These are phyloP conservation scores for Trifolium repens DNA, from an alignment of 306 rosid species.

Conservation along the genomic window DNA sequence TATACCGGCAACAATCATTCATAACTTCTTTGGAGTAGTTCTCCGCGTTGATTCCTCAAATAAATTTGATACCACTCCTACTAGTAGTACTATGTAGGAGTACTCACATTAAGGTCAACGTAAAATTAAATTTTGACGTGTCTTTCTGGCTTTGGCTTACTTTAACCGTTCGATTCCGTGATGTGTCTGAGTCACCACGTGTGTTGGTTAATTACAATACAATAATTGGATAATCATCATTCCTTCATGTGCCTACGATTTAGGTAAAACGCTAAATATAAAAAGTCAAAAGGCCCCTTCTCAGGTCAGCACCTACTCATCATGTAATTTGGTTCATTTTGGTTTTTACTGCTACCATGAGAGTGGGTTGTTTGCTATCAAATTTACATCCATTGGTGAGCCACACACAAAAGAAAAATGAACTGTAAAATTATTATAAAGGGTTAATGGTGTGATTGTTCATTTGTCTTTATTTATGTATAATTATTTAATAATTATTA, in stretches of 20 bases:
- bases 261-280: conserved; percentile 18
- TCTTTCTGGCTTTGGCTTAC: conserved; percentile 21
- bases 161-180: conserved; percentile 38
- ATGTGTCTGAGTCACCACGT: conserved; percentile 41
- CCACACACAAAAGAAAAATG: too few relatives aligned
- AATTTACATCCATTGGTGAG: too few relatives aligned
- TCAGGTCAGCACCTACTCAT: neutral
- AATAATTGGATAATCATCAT: conserved; percentile 41
- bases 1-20: neutral
- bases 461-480: too few relatives aligned
- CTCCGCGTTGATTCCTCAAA: neutral
- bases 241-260: conserved; percentile 38
- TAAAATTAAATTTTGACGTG: conserved; percentile 26
- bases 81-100: neutral
- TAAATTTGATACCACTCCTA: neutral
- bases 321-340: too few relatives aligned
- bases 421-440: too few relatives aligned
- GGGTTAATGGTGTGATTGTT: too few relatives aligned
- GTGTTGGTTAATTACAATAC: conserved; percentile 44
- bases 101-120: conserved; percentile 30
- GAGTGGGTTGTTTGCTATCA: too few relatives aligned
- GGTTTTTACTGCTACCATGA: too few relatives aligned
- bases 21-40: neutral
- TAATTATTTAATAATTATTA: too few relatives aligned
- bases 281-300: conserved; percentile 45